Percentiles rank a stretch among this genome's conserved stretches.
Conservation (phyloP, 768 basidiomycete species). For the Suillus clintonianus region DNA sequence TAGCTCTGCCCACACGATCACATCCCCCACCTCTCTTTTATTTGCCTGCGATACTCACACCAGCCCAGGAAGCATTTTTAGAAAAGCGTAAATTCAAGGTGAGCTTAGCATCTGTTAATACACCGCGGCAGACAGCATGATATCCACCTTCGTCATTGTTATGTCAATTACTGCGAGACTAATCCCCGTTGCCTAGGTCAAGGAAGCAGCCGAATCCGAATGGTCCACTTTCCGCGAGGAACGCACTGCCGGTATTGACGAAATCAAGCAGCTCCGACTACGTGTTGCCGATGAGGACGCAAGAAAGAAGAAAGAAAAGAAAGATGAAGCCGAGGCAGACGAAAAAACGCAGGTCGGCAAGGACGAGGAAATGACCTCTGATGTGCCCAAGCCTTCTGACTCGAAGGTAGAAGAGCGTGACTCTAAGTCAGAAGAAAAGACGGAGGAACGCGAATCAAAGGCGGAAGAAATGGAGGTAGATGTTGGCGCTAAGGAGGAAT, state of each 20-base stretch:
- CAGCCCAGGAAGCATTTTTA: constrained; percentile 71
- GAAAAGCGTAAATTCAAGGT: constrained; percentile 65
- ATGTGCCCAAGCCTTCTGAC: constrained; percentile 16
- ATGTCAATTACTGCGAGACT: not conserved
- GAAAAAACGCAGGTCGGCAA: constrained; percentile 15
- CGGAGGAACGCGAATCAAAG: constrained; percentile 40
- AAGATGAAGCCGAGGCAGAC: constrained; percentile 31
- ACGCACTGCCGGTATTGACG: constrained; percentile 55
- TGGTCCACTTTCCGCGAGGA: constrained; percentile 68
- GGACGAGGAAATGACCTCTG: constrained; percentile 38
- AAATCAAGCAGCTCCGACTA: constrained; percentile 61
- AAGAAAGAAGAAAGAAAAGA: constrained; percentile 41
- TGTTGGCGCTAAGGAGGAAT: constrained; percentile 31
- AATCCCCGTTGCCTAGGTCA: constrained; percentile 42
- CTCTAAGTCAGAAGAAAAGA: constrained; percentile 22
- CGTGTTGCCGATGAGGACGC: constrained; percentile 69
- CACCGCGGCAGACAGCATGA: too few species aligned
- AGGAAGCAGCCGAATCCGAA: constrained; percentile 65
- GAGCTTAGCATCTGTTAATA: constrained; percentile 2
- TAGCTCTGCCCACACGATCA: constrained; percentile 55
- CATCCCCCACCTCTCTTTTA: constrained; percentile 82
- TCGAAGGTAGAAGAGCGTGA: constrained; percentile 10
- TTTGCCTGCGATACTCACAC: constrained; percentile 66
- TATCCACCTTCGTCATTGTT: not conserved
- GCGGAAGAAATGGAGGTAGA: constrained; percentile 28